A percentile compares a stretch with the other conserved stretches of the same genome.
Evolutionary conservation across 257 asterid genomes (phyloP).

Genomic region (Phtheirospermum japonicum): DNA sequence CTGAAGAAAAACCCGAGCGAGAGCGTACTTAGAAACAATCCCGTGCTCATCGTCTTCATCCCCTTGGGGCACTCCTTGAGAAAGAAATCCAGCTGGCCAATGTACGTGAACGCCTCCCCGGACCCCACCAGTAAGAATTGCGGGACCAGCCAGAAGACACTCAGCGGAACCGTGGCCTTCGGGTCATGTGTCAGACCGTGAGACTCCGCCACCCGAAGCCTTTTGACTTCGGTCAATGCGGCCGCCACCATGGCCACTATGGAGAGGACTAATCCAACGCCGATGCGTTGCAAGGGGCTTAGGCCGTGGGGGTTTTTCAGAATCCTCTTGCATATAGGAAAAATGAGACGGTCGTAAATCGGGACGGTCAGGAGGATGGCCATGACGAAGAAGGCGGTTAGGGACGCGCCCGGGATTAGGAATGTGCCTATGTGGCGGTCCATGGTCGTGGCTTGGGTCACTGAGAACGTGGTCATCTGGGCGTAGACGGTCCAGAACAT

Average conservation of each 20-base stretch:
- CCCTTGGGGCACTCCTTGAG: conserved; percentile 79
- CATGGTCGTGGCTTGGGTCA: conserved; percentile 70
- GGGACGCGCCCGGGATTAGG: conserved; percentile 64
- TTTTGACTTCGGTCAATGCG: conserved; percentile 49
- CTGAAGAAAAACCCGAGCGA: conserved; percentile 68
- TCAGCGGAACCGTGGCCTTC: conserved; percentile 36
- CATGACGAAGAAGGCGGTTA: conserved; percentile 65
- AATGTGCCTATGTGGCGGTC: conserved; percentile 60
- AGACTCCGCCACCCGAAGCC: conserved; percentile 42
- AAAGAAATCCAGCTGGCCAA: conserved; percentile 85
- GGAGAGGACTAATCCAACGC: conserved; percentile 47
- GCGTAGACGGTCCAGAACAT: conserved; percentile 83
- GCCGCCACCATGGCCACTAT: conserved; percentile 61
- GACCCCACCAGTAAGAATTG: conserved; percentile 70
- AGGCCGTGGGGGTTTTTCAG: conserved; percentile 55
- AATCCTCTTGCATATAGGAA: conserved; percentile 39
- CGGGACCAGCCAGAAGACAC: conserved; percentile 66
- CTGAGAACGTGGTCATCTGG: conserved; percentile 82
- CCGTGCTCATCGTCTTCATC: conserved; percentile 92
- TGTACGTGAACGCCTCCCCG: conserved; percentile 81
- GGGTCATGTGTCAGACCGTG: conserved; percentile 37
- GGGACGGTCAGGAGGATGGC: conserved; percentile 66
- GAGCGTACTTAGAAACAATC: conserved; percentile 71
- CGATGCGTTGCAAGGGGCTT: conserved; percentile 63
- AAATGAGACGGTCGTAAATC: conserved; percentile 47